Evolutionary conservation across 1,139 yeast genomes (phyloP), one percentile per base, ranked within the genome.

Genomic region (Pichia sp.): DNA sequence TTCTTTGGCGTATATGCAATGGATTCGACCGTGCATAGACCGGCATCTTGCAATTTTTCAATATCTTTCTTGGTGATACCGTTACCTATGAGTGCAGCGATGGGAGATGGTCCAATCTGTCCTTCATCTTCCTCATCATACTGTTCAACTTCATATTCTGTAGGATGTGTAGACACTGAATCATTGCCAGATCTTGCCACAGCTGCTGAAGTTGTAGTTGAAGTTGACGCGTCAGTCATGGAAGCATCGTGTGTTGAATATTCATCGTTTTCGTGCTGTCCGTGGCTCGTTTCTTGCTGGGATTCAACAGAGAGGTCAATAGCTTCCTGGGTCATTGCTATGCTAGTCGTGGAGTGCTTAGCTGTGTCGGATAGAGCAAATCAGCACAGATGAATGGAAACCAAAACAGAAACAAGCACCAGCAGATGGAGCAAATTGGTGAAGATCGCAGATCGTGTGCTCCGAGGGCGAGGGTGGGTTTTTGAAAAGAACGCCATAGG

Each of bases 1-100:
- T 93, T 78, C 52, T 83, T 82, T 15, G 97, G 85, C 5, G 62
- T 86, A 53, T 86, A 86, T 3, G 98, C 97, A 41, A 91, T 77
- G 30, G 94, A 74, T 57, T 88, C 96, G 11, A 83, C 94, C 1
- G 98, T 91, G 55, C 83, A 84, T 52, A 71, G 78, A 1, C 97
- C 96, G 24, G 82, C 85, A 30, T 83, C 87, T 48, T 77, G 72
- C 38, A 93, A 68, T 58, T 86, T 88, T 46, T 74, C 77, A 49
- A 91, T 69, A 58, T 93, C 99, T 19, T 77, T 70, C 6, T 76
- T 58, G 12, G 91, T 73, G 44, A 93, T 87, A 11, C 98, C 98
- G 52, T 86, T 85, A 17, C 95, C 94, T 62, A 84, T 61, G 28
- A 66, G 45, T 31, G 60, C 66, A 18, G 59, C 47, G 24, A 67